phyloP scores from a whole-genome alignment of 2,329 filamentous ascomycete species.

The Erysiphe pulchra region DNA sequence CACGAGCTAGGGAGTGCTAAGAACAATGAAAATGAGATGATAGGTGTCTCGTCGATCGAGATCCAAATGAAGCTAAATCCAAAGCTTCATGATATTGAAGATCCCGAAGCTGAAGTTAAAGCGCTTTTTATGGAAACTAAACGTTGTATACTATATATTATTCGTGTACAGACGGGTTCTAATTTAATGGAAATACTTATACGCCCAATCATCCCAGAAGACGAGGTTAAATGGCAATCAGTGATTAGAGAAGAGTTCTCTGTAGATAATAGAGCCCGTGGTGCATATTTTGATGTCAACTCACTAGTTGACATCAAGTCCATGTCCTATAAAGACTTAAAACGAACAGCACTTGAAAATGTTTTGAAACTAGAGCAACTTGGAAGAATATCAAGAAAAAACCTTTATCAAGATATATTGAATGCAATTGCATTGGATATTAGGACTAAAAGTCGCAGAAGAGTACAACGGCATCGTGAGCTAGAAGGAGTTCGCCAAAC shows the following conservation, averaged over 20 bases:
- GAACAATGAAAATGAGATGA: slow-evolving; percentile 84
- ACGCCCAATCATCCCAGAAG: slow-evolving; percentile 63
- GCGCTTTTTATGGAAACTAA: slow-evolving; percentile 96
- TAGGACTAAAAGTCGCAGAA: slow-evolving; percentile 78
- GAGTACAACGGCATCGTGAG: slow-evolving; percentile 77
- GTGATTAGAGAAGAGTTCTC: slow-evolving; percentile 63
- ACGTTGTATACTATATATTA: slow-evolving; percentile 89
- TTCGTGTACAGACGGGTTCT: slow-evolving; percentile 73
- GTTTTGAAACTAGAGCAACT: slow-evolving; percentile 70
- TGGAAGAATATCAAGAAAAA: slow-evolving; percentile 63
- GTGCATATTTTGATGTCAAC: slow-evolving; percentile 74
- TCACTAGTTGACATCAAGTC: slow-evolving; percentile 65
- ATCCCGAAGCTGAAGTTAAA: slow-evolving; percentile 81
- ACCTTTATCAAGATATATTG: slow-evolving; percentile 91
- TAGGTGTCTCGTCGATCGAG: slow-evolving; percentile 54
- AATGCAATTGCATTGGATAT: slow-evolving; percentile 95
- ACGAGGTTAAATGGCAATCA: slow-evolving; percentile 67
- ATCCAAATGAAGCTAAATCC: slow-evolving; percentile 79
- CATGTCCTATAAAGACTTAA: slow-evolving; percentile 78
- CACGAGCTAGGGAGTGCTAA: slow-evolving; percentile 89
- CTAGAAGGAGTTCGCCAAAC: slow-evolving; percentile 62
- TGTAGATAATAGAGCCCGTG: slow-evolving; percentile 39
- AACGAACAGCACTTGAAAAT: slow-evolving; percentile 80
- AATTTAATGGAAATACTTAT: slow-evolving; percentile 93
- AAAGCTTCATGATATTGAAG: slow-evolving; percentile 70